These are phyloP conservation scores for Psidium guajava DNA, from an alignment of 345 rosid genomes.

Conservation along the genomic window DNA sequence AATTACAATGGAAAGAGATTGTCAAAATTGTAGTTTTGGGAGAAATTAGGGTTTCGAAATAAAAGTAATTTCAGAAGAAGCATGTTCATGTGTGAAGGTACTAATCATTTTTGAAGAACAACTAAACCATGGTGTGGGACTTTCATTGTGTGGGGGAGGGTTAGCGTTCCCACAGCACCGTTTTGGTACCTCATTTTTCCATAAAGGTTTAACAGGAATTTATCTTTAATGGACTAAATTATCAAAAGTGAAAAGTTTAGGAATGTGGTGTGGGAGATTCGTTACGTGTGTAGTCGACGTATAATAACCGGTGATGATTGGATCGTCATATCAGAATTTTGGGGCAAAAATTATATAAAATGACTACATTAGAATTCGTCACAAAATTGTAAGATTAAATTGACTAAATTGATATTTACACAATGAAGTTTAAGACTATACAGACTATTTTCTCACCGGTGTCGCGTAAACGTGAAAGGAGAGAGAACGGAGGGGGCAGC, in stretches of 20 bases:
- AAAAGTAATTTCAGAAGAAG: neutral
- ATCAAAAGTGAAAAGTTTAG: too few species aligned
- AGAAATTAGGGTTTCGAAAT: neutral
- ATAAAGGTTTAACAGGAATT: too few species aligned
- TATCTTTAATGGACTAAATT: too few species aligned
- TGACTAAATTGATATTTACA: accelerated
- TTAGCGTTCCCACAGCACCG: neutral
- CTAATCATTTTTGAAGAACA: neutral
- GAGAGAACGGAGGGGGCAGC: neutral
- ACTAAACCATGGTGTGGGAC: neutral
- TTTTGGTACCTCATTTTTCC: neutral
- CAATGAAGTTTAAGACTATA: neutral
- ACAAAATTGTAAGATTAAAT: neutral
- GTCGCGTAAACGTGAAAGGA: neutral
- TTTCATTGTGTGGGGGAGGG: neutral
- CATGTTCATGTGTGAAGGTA: neutral
- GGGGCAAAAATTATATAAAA: accelerated
- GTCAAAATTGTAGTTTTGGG: neutral
- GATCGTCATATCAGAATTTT: neutral
- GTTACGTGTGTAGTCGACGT: neutral
- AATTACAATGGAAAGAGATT: neutral
- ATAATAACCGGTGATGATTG: neutral
- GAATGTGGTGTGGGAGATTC: too few species aligned
- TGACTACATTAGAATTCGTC: neutral
- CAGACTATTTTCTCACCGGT: neutral